Conservation (phyloP, 2,329 filamentous ascomycete species). For the Rasamsonia emersonii region DNA sequence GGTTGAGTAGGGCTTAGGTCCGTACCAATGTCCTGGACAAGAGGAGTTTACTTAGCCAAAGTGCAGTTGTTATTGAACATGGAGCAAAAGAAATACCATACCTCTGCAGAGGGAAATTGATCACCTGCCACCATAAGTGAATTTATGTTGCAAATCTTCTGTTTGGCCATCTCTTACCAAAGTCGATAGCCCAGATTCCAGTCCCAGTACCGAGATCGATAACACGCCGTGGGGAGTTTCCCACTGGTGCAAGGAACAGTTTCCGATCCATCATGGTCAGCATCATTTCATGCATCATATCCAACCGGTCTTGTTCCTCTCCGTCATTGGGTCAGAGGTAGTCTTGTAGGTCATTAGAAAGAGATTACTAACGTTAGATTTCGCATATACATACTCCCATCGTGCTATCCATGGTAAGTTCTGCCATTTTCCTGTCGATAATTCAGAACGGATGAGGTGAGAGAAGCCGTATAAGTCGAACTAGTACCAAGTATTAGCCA, state of each 20-base stretch:
- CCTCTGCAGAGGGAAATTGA: background rate
- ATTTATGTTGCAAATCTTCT: background rate
- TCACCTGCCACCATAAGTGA: background rate
- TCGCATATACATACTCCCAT: constrained; percentile 1
- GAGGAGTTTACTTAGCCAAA: background rate
- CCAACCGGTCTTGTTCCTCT: constrained; percentile 2
- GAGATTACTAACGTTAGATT: background rate
- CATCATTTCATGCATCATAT: constrained; percentile 5
- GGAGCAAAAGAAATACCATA: too few species aligned
- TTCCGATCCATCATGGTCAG: constrained; percentile 3
- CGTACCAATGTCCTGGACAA: background rate
- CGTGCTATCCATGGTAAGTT: constrained; percentile 23
- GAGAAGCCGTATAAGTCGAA: constrained; percentile 1
- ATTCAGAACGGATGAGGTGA: constrained; percentile 4
- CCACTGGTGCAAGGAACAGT: constrained; percentile 2
- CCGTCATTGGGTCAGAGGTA: constrained; percentile 8
- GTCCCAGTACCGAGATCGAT: constrained; percentile 6
- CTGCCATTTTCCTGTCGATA: constrained; percentile 25
- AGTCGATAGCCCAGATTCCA: constrained; percentile 5
- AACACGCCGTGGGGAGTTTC: background rate
- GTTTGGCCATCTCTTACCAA: constrained; percentile 4
- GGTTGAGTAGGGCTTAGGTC: constrained; percentile 2
- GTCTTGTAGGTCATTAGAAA: background rate
- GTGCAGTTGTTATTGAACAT: background rate
- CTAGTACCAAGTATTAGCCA: background rate